Base-by-base conservation (phyloP, 805 yeast genomes). In the Metschnikowia aberdeeniae region DNA sequence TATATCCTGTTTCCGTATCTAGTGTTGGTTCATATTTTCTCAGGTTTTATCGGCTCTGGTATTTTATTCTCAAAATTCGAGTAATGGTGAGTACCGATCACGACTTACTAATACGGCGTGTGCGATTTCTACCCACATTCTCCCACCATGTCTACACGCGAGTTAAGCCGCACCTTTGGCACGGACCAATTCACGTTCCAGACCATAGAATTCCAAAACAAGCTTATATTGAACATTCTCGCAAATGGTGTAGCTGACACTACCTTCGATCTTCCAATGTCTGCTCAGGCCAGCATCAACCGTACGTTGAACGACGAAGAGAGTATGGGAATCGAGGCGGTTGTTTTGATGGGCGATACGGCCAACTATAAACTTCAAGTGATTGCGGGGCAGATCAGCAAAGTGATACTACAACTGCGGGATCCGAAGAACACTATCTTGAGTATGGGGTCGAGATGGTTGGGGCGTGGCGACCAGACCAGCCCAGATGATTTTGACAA, bases 301-400 rank as follows among this genome's bases (percentile, higher is more conserved):
- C 34, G 44, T 27, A 39, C 42, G 22, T 24, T 47, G 13, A 40
- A 42, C 13, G 53, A 49, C 19, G 54, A 46, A 28, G 50, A 43
- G 9, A 57, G 58, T 6, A 50, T 58, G 1, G 71, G 70, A n/a
- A 67, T 70, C 11, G 77, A 77, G 36, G 77, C 81, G 0, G 52
- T 60, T 2, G 62, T 77, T 12, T 62, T 75, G 20, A 63, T 77
- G 14, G 83, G 83, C 1, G 70, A 76, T 49, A 66, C 74, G 14
- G 63, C 62, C 35, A 76, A 78, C 52, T 53, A 70, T 47, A 76
- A 77, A 51, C 56, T 76, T 27, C 76, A 72, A 36, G 72, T 78
- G 11, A 61, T 78, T 6, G 78, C 77, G 20, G 58, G 74, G 5
- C 81, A 78, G 52, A 62, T 78, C 26, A 81, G 79, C 2, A 70